Conservation (phyloP, 768 basidiomycete species). For the Leccinum boreale region DNA sequence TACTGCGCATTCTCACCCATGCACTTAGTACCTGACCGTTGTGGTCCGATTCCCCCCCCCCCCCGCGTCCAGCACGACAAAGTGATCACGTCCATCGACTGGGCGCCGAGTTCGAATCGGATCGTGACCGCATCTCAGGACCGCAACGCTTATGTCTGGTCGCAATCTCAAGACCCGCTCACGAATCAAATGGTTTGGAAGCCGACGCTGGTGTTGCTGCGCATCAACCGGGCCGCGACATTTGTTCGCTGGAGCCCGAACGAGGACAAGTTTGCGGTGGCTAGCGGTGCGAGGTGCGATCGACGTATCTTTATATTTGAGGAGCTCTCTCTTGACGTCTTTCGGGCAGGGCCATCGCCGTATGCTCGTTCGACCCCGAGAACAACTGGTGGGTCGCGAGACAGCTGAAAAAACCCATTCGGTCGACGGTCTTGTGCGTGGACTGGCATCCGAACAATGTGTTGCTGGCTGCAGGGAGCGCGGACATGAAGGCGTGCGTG, state of each 20-base stretch:
- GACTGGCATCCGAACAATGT: conserved; percentile 99
- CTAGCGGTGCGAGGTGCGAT: conserved; percentile 83
- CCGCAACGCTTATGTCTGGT: conserved; percentile 98
- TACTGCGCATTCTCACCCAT: not conserved
- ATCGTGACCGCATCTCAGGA: conserved; percentile 99
- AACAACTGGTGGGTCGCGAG: conserved; percentile 99
- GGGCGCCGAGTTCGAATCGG: conserved; percentile 95
- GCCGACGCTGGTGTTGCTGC: conserved; percentile 91
- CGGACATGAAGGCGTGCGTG: conserved; percentile 96
- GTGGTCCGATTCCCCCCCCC: not conserved
- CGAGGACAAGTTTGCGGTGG: conserved; percentile 98
- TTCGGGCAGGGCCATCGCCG: conserved; percentile 73
- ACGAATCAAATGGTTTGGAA: conserved; percentile 82
- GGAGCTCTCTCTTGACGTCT: not conserved
- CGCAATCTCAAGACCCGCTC: conserved; percentile 67
- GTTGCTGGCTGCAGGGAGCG: conserved; percentile 92
- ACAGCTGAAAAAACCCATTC: conserved; percentile 94
- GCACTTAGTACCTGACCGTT: not conserved
- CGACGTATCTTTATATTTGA: not conserved
- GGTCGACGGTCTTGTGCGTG: conserved; percentile 88
- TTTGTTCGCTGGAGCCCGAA: conserved; percentile 94
- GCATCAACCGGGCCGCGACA: conserved; percentile 95
- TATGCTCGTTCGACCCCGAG: conserved; percentile 96
- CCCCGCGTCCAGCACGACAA: conserved; percentile 80
- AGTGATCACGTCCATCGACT: conserved; percentile 95